Evolutionary conservation across 139 green algal genomes (phyloP), one percentile per base, ranked within the genome.

Genomic region (Eudorina sp.): DNA sequence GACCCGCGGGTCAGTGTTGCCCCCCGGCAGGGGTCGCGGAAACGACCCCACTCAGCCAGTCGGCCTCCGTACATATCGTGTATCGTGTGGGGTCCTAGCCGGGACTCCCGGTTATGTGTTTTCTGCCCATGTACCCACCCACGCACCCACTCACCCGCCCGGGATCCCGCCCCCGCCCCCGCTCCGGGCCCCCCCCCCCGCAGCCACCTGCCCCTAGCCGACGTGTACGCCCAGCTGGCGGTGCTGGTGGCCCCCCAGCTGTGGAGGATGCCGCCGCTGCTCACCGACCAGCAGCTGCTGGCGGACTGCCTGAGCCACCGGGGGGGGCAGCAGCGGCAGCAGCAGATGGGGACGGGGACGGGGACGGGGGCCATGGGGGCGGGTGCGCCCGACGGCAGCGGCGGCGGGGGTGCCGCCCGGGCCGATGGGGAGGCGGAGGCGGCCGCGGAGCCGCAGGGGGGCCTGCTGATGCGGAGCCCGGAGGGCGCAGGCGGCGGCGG

Each of bases 161-260:
- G n/a, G n/a, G n/a, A n/a, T 38, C 46, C 48, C 74, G 3, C 48
- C 29, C 74, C 21, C 46, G n/a, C 74, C 25, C 74, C 38, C 74
- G 46, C 58, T 69, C 23, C 29, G 23, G 11, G 13, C 40, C 55
- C 55, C 19, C 79, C 5, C 1, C 82, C 41, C 21, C 40, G 48
- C 89, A 89, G 89, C 38, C 76, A 70, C 19, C 90, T 99, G 41
- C 79, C 90, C 0, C 80, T 90, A 0, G 94, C 94, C 16, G 97
- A 98, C 46, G 89, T 93, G n/a, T 94, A 96, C 51, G 93, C 96
- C 16, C 91, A 94, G 85, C 89, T 98, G 89, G 72, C 92, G 40
- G 91, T 93, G 29, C 53, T 94, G 55, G 68, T 98, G 58, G 48
- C 51, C 8, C 83, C 83, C 5, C 45, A 88, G 68, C 4, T 80